phyloP scores from a whole-genome alignment of 2,329 filamentous ascomycete species.

The Leptodontidium sp. region DNA sequence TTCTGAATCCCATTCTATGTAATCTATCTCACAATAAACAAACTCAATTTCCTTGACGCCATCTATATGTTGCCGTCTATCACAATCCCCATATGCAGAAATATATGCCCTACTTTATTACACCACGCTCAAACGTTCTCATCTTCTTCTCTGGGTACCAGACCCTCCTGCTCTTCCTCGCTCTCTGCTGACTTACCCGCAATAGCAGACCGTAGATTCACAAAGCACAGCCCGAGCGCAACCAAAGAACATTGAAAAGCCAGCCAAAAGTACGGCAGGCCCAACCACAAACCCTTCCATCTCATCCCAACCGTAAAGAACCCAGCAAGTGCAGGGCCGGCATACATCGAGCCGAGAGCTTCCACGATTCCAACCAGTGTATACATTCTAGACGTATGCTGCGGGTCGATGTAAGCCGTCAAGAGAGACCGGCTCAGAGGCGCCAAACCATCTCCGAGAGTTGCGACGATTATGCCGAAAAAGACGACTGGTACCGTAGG shows the following conservation, averaged over 20 bases:
- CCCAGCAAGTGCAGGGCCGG: slow-evolving; percentile 17
- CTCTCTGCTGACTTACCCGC: background rate
- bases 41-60: no score
- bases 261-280: slow-evolving; percentile 23
- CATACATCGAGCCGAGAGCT: slow-evolving; percentile 21
- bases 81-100: no score
- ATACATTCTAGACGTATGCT: slow-evolving; percentile 20
- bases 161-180: background rate
- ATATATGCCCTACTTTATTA: background rate
- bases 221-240: slow-evolving; percentile 15
- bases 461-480: slow-evolving; percentile 10
- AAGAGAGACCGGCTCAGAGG: slow-evolving; percentile 20
- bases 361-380: slow-evolving; percentile 19
- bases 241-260: slow-evolving; percentile 6
- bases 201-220: slow-evolving; percentile 13
- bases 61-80: no score
- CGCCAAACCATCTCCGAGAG: slow-evolving; percentile 19
- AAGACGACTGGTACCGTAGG: slow-evolving; percentile 10
- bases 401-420: slow-evolving; percentile 20
- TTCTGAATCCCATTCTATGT: no score
- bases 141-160: background rate
- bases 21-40: no score
- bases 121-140: background rate
- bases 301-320: slow-evolving; percentile 20
- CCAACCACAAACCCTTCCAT: slow-evolving; percentile 18